These are phyloP conservation scores for Rostrohypoxylon terebratum DNA, from an alignment of 495 filamentous ascomycete genomes.

Conservation along the genomic window DNA sequence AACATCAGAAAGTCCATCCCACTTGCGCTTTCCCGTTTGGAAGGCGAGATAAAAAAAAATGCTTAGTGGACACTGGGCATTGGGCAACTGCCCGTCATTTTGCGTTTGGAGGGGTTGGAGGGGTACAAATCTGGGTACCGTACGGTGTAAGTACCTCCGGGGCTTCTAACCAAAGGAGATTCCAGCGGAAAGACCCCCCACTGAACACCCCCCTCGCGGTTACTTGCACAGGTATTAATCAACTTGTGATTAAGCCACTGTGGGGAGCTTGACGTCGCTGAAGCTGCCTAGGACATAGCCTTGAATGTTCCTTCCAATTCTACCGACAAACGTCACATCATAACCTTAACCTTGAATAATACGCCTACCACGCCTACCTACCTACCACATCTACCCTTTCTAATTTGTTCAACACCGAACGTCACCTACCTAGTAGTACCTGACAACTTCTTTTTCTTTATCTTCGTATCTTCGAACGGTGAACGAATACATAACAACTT, in stretches of 20 bases:
- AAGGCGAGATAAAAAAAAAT: background rate
- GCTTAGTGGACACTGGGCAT: background rate
- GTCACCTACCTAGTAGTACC: background rate
- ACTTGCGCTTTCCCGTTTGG: background rate
- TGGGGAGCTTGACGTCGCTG: constrained; percentile 48
- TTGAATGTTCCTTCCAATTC: background rate
- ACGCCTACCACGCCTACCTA: too few relatives aligned
- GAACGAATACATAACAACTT: background rate
- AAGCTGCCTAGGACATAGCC: constrained; percentile 40
- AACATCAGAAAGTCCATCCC: background rate
- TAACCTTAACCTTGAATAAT: background rate
- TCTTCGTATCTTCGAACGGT: constrained; percentile 14
- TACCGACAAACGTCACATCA: constrained; percentile 22
- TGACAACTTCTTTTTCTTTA: constrained; percentile 2
- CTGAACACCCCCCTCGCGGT: background rate
- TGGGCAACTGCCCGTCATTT: constrained; percentile 36
- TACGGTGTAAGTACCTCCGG: background rate
- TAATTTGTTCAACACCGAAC: background rate
- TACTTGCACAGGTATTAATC: constrained; percentile 25
- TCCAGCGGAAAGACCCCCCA: background rate
- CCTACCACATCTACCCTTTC: background rate
- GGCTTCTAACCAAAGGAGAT: background rate
- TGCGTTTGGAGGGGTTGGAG: constrained; percentile 12
- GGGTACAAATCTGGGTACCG: background rate
- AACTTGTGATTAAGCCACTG: constrained; percentile 24